Base-by-base conservation (phyloP, 2,329 filamentous ascomycete species). In the Tolypocladium album region DNA sequence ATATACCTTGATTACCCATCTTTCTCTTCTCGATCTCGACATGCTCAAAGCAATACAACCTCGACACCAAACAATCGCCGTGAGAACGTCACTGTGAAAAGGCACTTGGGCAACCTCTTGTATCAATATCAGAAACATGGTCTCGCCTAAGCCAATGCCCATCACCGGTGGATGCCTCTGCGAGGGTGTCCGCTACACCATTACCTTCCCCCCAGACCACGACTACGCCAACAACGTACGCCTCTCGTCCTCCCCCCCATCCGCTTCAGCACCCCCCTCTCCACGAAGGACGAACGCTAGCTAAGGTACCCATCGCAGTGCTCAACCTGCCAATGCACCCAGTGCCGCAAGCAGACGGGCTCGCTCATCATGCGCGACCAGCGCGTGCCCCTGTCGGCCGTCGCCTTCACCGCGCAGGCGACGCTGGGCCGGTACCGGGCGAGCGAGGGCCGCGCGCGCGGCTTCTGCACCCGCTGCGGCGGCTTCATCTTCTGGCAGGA, bases 151-250 rank as follows among this genome's bases (percentile, higher is more conserved):
- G 47, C 75, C 77, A 20, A 66, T 67, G 1, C 67, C 65, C 57
- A 70, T 83, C 63, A 76, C 74, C 0, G 81, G 80, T 45, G 80
- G 81, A 40, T 84, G 81, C 64, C 74, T 83, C 56, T 83, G 81
- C 66, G 73, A 72, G 56, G 71, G 73, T 24, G 70, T 84, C 50
- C 75, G 79, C 57, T 83, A 83, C 67, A 72, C 69, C 27, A 70
- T 81, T 50, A 71, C 73, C 36, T 81, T 83, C 60, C 74, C 79
- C 0, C 58, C 67, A 1, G 68, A 73, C 58, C 77, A 80, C 60
- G 73, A 81, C 62, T 82, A 80, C 62, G 62, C 67, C 61, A 67
- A 64, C 43, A 62, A 64, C 38, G 75, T 76, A 67, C 57, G 65
- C 59, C 12, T 17, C 3, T 4, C n/a, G 11, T 47, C 17, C 43